These are phyloP conservation scores for Akanthomyces dipterigenus DNA, from an alignment of 2,329 filamentous ascomycete genomes.

Conservation along the genomic window DNA sequence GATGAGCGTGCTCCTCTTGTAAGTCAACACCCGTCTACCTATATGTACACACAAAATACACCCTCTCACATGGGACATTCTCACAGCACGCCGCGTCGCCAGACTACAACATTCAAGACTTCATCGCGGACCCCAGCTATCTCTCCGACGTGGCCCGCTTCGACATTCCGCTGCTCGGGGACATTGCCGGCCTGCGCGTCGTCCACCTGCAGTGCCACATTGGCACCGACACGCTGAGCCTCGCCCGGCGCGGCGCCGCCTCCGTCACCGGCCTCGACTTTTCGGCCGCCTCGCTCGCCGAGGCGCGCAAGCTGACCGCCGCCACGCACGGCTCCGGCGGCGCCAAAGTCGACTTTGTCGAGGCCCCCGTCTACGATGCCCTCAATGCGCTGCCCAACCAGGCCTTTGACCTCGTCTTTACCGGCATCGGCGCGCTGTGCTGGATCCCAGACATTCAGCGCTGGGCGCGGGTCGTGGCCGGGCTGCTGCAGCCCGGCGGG, in stretches of 20 bases:
- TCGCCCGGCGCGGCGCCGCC: conserved; percentile 13
- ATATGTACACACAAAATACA: no score
- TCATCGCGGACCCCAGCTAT: neutral
- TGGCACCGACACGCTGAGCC: conserved; percentile 15
- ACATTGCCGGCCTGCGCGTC: conserved; percentile 10
- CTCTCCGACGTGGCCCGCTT: conserved; percentile 12
- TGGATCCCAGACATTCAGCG: conserved; percentile 12
- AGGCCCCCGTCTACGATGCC: conserved; percentile 13
- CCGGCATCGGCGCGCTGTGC: conserved; percentile 15
- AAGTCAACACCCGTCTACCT: no score
- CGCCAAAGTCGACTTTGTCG: conserved; percentile 12
- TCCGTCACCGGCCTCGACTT: conserved; percentile 17
- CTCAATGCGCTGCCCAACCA: neutral
- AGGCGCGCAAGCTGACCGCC: conserved; percentile 10
- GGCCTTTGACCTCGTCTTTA: conserved; percentile 15
- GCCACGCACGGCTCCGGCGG: conserved; percentile 9
- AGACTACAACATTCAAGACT: conserved; percentile 12
- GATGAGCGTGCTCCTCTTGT: conserved; percentile 15
- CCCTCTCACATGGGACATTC: no score
- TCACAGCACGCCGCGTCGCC: conserved; percentile 12
- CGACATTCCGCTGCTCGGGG: conserved; percentile 11
- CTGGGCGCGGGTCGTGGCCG: conserved; percentile 13
- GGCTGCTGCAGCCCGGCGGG: conserved; percentile 12
- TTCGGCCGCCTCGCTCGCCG: conserved; percentile 9
- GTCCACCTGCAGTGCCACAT: conserved; percentile 17